phyloP scores from a whole-genome alignment of 2,329 filamentous ascomycete genomes.

The Plectosphaerella cucumerina region DNA sequence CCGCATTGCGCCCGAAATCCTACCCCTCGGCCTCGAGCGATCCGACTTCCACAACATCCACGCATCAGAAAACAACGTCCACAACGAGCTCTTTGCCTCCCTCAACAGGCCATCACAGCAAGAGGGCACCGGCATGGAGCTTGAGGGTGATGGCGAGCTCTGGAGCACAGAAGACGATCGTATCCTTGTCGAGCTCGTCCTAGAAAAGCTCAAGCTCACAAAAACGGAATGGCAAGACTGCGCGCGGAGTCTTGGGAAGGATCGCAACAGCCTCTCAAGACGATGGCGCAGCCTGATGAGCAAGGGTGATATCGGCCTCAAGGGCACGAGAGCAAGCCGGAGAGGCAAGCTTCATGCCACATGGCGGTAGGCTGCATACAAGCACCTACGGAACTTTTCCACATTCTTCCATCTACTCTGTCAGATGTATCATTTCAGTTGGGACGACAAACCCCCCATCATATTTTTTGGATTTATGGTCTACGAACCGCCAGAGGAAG shows the following conservation, averaged over 20 bases:
- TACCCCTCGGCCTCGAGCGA: constrained; percentile 56
- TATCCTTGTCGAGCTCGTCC: constrained; percentile 61
- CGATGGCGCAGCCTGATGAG: constrained; percentile 62
- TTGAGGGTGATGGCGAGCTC: constrained; percentile 39
- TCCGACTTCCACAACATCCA: constrained; percentile 49
- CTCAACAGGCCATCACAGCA: neutral
- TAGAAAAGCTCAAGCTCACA: constrained; percentile 61
- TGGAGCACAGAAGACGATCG: constrained; percentile 64
- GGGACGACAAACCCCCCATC: neutral
- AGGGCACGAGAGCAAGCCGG: constrained; percentile 35
- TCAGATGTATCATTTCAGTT: neutral
- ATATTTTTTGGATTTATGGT: neutral
- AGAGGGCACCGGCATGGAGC: constrained; percentile 33
- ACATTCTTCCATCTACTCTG: neutral
- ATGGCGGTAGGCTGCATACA: constrained; percentile 35
- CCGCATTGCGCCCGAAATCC: constrained; percentile 55
- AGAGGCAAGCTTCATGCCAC: constrained; percentile 49
- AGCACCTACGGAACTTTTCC: neutral
- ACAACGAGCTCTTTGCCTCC: neutral
- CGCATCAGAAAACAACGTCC: constrained; percentile 5
- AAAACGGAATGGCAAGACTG: constrained; percentile 66
- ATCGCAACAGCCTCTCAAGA: constrained; percentile 50
- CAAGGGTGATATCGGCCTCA: constrained; percentile 56
- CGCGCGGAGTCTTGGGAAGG: constrained; percentile 57
- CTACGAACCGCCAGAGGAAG: neutral